These are phyloP conservation scores for Rhodotorula sp. DNA, from an alignment of 1,284 basidiomycete genomes.

Conservation along the genomic window DNA sequence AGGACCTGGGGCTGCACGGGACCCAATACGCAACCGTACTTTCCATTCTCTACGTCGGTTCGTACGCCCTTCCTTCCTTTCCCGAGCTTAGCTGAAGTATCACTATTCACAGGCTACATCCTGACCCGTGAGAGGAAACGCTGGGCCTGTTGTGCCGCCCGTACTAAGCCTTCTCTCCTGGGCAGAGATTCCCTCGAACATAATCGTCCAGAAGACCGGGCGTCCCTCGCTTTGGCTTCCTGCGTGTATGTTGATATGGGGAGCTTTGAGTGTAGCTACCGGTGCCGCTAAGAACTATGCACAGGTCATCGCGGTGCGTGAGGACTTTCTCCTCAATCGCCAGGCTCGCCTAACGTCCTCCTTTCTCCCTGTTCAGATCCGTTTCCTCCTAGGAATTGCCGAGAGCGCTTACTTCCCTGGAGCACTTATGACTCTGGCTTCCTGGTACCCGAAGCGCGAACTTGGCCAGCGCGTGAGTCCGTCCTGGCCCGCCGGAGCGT, in stretches of 20 bases:
- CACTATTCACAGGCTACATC: neutral
- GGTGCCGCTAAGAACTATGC: slow-evolving; percentile 46
- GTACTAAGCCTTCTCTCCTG: slow-evolving; percentile 8
- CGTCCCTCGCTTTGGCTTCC: slow-evolving; percentile 40
- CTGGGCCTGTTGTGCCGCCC: neutral
- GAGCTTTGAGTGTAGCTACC: slow-evolving; percentile 44
- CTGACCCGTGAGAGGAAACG: neutral
- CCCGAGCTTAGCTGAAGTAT: too few relatives aligned
- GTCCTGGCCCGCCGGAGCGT: neutral
- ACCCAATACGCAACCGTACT: slow-evolving; percentile 19
- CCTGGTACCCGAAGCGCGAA: slow-evolving; percentile 51
- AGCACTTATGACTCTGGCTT: slow-evolving; percentile 38
- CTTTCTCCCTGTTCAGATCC: neutral
- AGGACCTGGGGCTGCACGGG: slow-evolving; percentile 46
- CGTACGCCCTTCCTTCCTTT: slow-evolving; percentile 4
- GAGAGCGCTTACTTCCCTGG: slow-evolving; percentile 55
- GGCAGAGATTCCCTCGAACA: slow-evolving; percentile 34
- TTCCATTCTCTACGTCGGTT: slow-evolving; percentile 11
- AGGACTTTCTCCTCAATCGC: too few relatives aligned
- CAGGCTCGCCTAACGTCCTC: too few relatives aligned
- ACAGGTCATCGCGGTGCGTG: slow-evolving; percentile 20
- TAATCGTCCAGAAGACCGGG: slow-evolving; percentile 37
- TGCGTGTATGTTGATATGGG: slow-evolving; percentile 60
- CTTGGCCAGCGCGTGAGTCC: slow-evolving; percentile 59
- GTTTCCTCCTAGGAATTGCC: slow-evolving; percentile 44